Evolutionary conservation across 2,329 filamentous ascomycete species (phyloP).

Genomic region (Apiospora arundinis): DNA sequence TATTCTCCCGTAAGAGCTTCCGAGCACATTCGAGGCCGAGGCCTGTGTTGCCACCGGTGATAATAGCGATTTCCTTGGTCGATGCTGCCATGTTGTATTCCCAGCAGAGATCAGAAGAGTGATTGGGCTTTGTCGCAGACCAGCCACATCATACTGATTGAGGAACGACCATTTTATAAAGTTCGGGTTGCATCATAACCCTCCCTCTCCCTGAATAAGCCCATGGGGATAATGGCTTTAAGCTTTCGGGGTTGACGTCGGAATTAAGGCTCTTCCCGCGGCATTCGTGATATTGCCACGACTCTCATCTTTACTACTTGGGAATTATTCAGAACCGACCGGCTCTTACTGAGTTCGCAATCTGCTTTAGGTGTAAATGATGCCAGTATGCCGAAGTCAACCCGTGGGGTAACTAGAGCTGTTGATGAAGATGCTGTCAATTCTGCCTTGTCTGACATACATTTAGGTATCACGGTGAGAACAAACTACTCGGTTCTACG

Average conservation of each 20-base stretch:
- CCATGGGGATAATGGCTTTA: conserved; percentile 6
- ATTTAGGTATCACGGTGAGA: not conserved
- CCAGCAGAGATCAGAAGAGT: not conserved
- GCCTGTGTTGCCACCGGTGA: conserved; percentile 20
- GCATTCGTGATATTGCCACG: not conserved
- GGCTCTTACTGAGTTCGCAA: not conserved
- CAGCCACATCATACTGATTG: not conserved
- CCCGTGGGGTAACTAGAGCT: too few relatives aligned
- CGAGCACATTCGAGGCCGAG: conserved; percentile 9
- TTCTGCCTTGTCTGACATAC: too few relatives aligned
- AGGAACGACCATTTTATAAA: not conserved
- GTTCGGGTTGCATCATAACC: not conserved
- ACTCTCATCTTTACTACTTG: not conserved
- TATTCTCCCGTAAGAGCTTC: conserved; percentile 8
- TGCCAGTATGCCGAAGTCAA: not conserved
- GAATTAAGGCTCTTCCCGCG: not conserved
- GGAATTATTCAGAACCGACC: not conserved
- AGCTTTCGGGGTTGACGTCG: not conserved
- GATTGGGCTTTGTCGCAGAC: not conserved
- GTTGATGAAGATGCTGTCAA: not conserved
- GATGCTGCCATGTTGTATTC: not conserved
- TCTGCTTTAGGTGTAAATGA: not conserved
- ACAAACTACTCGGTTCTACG: not conserved
- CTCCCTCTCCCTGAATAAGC: not conserved
- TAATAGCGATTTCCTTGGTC: conserved; percentile 19